Evolutionary conservation across 2,329 filamentous ascomycete genomes (phyloP), one percentile per base, ranked within the genome.

Genomic region (Alternaria sp.): DNA sequence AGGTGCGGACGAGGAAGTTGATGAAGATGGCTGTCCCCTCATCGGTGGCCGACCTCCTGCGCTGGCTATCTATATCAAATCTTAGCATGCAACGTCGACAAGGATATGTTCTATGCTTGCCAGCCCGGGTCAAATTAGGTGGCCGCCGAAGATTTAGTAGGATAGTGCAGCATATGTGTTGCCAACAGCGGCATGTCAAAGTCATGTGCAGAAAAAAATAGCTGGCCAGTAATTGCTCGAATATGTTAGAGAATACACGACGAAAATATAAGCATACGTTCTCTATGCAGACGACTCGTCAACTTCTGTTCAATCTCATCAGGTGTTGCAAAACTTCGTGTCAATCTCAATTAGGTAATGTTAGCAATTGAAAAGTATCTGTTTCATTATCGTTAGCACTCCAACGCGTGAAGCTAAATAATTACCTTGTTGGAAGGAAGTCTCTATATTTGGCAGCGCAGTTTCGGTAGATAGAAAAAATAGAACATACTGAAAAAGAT

Each of bases 41-140:
- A 80, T 82, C 84, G 84, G 83, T 83, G 84, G 84, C 84, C 83
- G 85, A 86, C 84, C 85, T 86, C 85, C 87, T 88, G 84, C 85
- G 68, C 65, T 63, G 42, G 51, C 44, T 52, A 39, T 41, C 17
- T 37, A 33, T 21, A 21, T 40, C 29, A 23, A 39, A 28, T 21
- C 10, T 28, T 9, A 37, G 36, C 4, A 24, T 14, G 37, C 26
- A 33, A 40, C 7, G 4, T 31, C 13, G 51, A 40, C 6, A 26
- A 36, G 49, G 48, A 28, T 17, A 40, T 31, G 14, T 17, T 2
- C 45, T 26, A 37, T 11, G 49, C 8, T 31, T 58, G 63, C 51
- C 55, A 61, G 63, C 42, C 45, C 61, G 68, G 71, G 84, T 82
- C 81, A 86, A 88, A 83, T 75, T 81, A 84, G 85, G 82, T 86